phyloP scores from a whole-genome alignment of 805 yeast genomes.

The Metschnikowia proteae region DNA sequence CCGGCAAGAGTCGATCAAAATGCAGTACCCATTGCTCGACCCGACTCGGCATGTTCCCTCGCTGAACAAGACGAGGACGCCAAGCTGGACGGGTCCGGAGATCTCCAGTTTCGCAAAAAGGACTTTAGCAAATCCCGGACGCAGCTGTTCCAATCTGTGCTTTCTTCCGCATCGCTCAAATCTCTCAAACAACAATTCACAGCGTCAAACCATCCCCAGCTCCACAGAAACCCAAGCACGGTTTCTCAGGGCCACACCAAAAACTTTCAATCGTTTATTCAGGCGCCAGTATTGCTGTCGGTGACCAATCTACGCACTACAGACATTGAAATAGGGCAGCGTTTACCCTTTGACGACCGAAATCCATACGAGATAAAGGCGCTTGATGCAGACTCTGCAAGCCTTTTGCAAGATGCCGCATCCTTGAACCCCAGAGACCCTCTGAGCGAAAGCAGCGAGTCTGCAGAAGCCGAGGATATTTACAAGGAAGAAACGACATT shows the following conservation, averaged over 20 bases:
- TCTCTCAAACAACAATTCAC: slow-evolving; percentile 31
- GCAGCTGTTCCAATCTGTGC: slow-evolving; percentile 43
- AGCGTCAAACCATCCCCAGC: slow-evolving; percentile 11
- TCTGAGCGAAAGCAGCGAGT: neutral
- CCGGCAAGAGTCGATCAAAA: neutral
- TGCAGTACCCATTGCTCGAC: slow-evolving; percentile 2
- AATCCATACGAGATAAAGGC: slow-evolving; percentile 1
- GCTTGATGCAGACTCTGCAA: neutral
- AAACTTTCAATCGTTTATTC: slow-evolving; percentile 44
- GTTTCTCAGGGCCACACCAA: slow-evolving; percentile 16
- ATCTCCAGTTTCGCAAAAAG: slow-evolving; percentile 36
- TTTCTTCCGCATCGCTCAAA: slow-evolving; percentile 42
- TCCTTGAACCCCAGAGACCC: neutral
- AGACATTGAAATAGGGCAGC: slow-evolving; percentile 39
- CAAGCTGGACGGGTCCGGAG: slow-evolving; percentile 12
- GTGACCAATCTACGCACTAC: slow-evolving; percentile 29
- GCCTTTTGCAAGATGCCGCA: neutral
- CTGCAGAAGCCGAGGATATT: slow-evolving; percentile 20
- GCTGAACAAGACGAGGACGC: slow-evolving; percentile 2
- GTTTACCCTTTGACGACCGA: slow-evolving; percentile 34
- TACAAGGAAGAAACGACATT: slow-evolving; percentile 35
- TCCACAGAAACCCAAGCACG: slow-evolving; percentile 14
- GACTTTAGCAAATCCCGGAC: slow-evolving; percentile 35
- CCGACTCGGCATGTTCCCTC: neutral
- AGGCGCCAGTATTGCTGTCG: slow-evolving; percentile 43